These are phyloP conservation scores for Collybia sordida DNA, from an alignment of 768 basidiomycete genomes.

Conservation along the genomic window DNA sequence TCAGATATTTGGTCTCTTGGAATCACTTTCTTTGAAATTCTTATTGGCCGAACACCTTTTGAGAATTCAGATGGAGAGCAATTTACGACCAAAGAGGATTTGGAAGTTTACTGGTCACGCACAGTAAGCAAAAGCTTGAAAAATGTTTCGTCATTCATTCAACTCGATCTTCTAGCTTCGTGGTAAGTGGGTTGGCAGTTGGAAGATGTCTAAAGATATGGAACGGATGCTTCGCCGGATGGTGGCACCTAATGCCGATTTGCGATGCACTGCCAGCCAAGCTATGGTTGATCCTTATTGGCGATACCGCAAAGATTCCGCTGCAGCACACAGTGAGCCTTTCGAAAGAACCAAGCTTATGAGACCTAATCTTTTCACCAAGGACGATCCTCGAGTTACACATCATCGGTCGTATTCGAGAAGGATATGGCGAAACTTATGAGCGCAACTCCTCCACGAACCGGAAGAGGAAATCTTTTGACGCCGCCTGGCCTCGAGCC, in stretches of 20 bases:
- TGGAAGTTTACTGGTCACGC: constrained; percentile 85
- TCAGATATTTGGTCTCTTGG: constrained; percentile 87
- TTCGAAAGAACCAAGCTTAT: background rate
- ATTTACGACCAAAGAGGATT: constrained; percentile 74
- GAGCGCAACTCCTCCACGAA: constrained; percentile 31
- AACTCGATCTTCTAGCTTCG: constrained; percentile 43
- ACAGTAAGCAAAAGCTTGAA: constrained; percentile 47
- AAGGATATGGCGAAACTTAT: constrained; percentile 44
- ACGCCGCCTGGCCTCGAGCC: constrained; percentile 32
- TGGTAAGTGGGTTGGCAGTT: constrained; percentile 86
- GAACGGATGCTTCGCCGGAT: constrained; percentile 75
- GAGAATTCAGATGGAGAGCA: constrained; percentile 79
- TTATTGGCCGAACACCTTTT: constrained; percentile 91
- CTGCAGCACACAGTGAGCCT: constrained; percentile 42
- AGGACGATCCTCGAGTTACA: constrained; percentile 51
- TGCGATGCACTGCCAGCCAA: constrained; percentile 69
- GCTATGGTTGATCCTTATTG: constrained; percentile 71
- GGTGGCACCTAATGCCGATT: constrained; percentile 80
- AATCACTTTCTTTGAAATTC: constrained; percentile 92
- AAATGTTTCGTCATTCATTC: background rate
- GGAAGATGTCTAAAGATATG: constrained; percentile 63
- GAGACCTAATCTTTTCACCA: constrained; percentile 3
- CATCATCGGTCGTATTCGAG: constrained; percentile 48
- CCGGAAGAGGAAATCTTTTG: constrained; percentile 25
- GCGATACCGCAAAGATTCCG: constrained; percentile 32